These are phyloP conservation scores for Elongisporangium prolatum DNA, from an alignment of 352 stramenopile species.

Conservation along the genomic window DNA sequence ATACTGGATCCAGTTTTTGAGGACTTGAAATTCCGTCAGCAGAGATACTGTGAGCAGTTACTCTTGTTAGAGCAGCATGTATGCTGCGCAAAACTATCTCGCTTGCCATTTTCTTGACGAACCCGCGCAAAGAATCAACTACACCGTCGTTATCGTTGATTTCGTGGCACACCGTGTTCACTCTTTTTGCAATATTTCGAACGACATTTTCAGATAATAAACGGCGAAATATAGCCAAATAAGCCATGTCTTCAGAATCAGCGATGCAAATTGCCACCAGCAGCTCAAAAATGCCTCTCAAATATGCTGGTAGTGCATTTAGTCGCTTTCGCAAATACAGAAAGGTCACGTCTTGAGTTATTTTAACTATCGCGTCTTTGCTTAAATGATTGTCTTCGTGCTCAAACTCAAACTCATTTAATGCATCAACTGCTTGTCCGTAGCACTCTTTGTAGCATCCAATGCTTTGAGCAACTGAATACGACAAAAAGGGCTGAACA, in stretches of 20 bases:
- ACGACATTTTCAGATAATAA: constrained; percentile 6
- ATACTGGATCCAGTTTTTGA: not conserved
- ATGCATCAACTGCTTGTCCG: not conserved
- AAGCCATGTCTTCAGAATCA: not conserved
- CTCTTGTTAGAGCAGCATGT: not conserved
- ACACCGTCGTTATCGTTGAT: not conserved
- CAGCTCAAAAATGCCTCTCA: constrained; percentile 25
- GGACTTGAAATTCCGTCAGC: not conserved
- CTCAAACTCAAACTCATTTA: not conserved
- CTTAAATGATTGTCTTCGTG: not conserved
- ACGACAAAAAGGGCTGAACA: constrained; percentile 7
- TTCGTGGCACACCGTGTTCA: not conserved
- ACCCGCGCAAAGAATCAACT: not conserved
- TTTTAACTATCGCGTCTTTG: not conserved
- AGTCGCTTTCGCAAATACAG: constrained; percentile 23
- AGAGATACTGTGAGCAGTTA: not conserved
- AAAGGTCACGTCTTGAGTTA: constrained; percentile 2
- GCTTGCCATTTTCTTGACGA: not conserved
- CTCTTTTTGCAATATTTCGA: not conserved
- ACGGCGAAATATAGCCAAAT: not conserved
- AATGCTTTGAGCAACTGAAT: constrained; percentile 13
- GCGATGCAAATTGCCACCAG: constrained; percentile 9
- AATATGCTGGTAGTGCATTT: constrained; percentile 15
- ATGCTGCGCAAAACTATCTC: not conserved
- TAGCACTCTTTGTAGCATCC: constrained; percentile 2